Percentiles rank a stretch among this genome's conserved stretches.
Conservation (phyloP, 805 yeast genomes). For the Ogataea haglerorum region DNA sequence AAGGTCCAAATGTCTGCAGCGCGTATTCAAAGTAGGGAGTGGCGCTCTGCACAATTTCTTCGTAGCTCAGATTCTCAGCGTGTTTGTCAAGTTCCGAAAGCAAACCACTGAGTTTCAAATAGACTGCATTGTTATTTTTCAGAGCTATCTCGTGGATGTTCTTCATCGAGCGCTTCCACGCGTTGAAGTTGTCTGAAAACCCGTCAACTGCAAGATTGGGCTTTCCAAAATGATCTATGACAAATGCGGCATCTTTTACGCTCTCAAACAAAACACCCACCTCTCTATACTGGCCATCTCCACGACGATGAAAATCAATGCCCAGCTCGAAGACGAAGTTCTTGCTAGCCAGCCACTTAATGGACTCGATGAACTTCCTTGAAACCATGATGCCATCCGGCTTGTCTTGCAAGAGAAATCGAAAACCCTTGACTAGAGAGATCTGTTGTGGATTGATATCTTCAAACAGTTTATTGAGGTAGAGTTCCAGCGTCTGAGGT, state of each 20-base stretch:
- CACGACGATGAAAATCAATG: conserved; percentile 36
- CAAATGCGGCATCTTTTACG: conserved; percentile 30
- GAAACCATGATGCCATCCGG: conserved; percentile 35
- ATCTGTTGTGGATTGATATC: conserved; percentile 6
- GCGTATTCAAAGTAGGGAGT: conserved; percentile 35
- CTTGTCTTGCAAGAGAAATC: conserved; percentile 43
- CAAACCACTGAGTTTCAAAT: conserved; percentile 14
- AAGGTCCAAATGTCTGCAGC: conserved; percentile 46
- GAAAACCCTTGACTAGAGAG: conserved; percentile 36
- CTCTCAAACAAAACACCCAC: conserved; percentile 28
- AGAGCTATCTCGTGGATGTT: conserved; percentile 11
- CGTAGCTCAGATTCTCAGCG: conserved; percentile 1
- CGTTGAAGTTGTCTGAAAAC: conserved; percentile 8
- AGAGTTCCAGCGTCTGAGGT: conserved; percentile 16
- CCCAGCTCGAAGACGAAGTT: conserved; percentile 41
- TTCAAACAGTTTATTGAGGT: conserved; percentile 16
- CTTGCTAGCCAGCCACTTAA: conserved; percentile 33
- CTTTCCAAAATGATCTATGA: conserved; percentile 43
- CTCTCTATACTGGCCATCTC: conserved; percentile 41
- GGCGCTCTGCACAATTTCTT: conserved; percentile 16
- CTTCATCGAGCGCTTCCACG: conserved; percentile 26
- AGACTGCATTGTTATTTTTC: conserved; percentile 5
- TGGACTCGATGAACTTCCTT: conserved; percentile 29
- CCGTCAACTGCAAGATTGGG: conserved; percentile 31
- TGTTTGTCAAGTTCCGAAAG: conserved; percentile 10